Evolutionary conservation across 257 asterid species (phyloP), one percentile per base, ranked within the genome.

Genomic region (Osmanthus fragrans): DNA sequence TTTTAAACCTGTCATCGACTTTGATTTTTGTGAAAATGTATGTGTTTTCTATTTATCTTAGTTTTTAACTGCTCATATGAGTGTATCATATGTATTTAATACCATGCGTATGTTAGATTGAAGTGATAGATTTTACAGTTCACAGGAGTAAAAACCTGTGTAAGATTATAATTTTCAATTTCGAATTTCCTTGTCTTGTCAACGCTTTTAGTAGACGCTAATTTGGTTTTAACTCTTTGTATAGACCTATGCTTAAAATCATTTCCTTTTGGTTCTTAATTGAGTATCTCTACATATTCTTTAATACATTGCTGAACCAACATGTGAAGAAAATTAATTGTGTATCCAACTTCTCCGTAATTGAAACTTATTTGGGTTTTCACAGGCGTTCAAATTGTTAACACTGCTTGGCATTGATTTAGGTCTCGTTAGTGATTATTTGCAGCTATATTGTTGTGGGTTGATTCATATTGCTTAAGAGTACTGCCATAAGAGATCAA

Each of bases 11-110:
- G 76, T 39, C 79, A 75, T 19, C 42, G 82, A 73, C 66, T 72
- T 76, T 69, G n/a, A 27, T 54, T 54, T 67, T 69, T 78, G 80
- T 74, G 85, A 74, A 71, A 74, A 66, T 85, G 54, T 71, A 33
- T 66, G 89, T 83, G 88, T 73, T 72, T 75, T 56, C 78, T 75
- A 42, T 83, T 84, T 84, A 81, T 80, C 73, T 71, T 79, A 58
- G 77, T 73, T 77, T 80, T 72, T 75, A 69, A 73, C 40, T 72
- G 74, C 70, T 74, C 36, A 29, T 76, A 64, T 75, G 75, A 72
- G 79, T 68, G 71, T 58, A 79, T 79, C 40, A 58, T 81, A 79
- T 83, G 88, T 80, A 74, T 72, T 45, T 74, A 64, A 63, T 70
- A 64, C 66, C 77, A 36, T 75, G 76, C 67, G 60, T 47, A 70